phyloP scores from a whole-genome alignment of 257 asterid genomes.

The Plantago ovata region DNA sequence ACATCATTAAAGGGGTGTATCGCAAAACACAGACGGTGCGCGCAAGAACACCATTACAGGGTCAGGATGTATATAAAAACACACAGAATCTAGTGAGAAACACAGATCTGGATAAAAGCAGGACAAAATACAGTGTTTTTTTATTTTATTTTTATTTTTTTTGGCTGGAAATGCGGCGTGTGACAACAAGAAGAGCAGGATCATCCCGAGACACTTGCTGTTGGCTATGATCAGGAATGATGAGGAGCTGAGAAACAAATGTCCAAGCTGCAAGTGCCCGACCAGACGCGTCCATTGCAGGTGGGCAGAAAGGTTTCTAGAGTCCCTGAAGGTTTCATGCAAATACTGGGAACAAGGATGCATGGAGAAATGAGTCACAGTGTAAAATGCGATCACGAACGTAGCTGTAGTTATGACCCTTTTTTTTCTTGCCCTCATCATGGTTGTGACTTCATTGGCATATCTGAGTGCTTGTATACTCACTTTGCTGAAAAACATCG shows the following conservation, averaged over 20 bases:
- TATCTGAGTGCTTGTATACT: constrained; percentile 25
- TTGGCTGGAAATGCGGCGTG: constrained; percentile 55
- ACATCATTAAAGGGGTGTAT: constrained; percentile 1
- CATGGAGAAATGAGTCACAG: constrained; percentile 34
- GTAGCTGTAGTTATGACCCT: constrained; percentile 36
- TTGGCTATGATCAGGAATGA: constrained; percentile 50
- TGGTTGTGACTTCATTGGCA: constrained; percentile 33
- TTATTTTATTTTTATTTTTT: constrained; percentile 33
- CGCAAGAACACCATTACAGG: too few relatives aligned
- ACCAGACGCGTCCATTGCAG: constrained; percentile 43
- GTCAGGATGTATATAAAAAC: too few relatives aligned
- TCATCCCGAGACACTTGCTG: constrained; percentile 44
- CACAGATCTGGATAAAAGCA: too few relatives aligned
- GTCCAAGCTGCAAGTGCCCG: too few relatives aligned
- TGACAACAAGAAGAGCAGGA: constrained; percentile 50
- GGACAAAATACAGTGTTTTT: too few relatives aligned
- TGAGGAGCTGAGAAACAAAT: constrained; percentile 26
- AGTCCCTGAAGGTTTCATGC: constrained; percentile 47
- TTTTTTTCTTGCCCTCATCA: constrained; percentile 56
- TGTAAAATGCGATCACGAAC: constrained; percentile 46
- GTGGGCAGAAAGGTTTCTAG: constrained; percentile 64
- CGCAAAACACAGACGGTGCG: too few relatives aligned
- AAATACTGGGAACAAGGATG: constrained; percentile 50
- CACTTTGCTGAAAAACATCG: constrained; percentile 41
- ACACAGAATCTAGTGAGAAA: too few relatives aligned